Percentiles rank a stretch among this genome's conserved stretches.
Evolutionary conservation across 768 basidiomycete species (phyloP).

Genomic region (Rhizopogon roseolus): DNA sequence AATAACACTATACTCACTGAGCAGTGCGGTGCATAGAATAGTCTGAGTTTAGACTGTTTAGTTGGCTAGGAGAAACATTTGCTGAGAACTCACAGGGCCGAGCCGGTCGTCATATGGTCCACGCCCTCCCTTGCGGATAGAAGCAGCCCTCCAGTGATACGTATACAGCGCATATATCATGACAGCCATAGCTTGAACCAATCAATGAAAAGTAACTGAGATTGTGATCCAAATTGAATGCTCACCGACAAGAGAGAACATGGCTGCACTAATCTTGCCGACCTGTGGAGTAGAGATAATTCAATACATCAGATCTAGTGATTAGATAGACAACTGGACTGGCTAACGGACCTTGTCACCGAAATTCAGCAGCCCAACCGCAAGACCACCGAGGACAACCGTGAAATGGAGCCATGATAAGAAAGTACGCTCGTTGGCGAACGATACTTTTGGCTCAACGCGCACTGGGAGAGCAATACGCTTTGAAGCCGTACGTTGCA

Average conservation of each 20-base stretch:
- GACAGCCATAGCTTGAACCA: conserved; percentile 77
- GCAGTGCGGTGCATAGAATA: conserved; percentile 74
- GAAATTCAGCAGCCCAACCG: conserved; percentile 95
- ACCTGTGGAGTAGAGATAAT: conserved; percentile 42
- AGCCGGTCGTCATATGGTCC: conserved; percentile 96
- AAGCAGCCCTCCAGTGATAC: conserved; percentile 94
- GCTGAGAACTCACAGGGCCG: conserved; percentile 73
- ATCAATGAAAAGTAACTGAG: conserved; percentile 7
- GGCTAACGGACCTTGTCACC: conserved; percentile 73
- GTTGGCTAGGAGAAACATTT: conserved; percentile 2
- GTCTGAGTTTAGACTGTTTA: conserved; percentile 44
- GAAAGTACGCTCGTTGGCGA: conserved; percentile 94
- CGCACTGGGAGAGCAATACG: conserved; percentile 95
- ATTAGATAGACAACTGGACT: not conserved
- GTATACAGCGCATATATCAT: conserved; percentile 96
- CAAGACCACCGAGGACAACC: conserved; percentile 93
- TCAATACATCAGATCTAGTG: not conserved
- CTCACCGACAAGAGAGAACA: conserved; percentile 94
- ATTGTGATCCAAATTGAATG: conserved; percentile 5
- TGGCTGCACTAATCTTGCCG: conserved; percentile 91
- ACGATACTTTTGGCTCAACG: conserved; percentile 92
- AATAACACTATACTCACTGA: conserved; percentile 42
- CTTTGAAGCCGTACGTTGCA: conserved; percentile 90
- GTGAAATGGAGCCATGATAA: conserved; percentile 99
- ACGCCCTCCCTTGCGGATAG: conserved; percentile 85